phyloP scores from a whole-genome alignment of 306 rosid genomes.

The Spatholobus suberectus region DNA sequence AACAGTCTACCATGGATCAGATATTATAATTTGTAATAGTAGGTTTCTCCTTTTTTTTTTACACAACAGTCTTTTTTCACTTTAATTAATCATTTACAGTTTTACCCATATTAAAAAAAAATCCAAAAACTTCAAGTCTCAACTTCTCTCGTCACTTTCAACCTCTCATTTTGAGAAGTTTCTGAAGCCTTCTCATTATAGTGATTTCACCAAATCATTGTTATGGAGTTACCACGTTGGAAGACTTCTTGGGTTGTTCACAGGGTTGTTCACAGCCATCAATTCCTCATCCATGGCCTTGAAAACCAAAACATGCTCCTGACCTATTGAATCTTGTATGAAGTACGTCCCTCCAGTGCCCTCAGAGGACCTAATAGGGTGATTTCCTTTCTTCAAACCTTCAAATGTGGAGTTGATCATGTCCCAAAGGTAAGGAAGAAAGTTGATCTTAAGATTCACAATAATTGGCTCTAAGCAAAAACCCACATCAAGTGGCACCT shows the following conservation, averaged over 20 bases:
- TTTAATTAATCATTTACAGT: no score
- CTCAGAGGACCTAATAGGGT: slow-evolving; percentile 56
- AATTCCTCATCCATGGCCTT: slow-evolving; percentile 96
- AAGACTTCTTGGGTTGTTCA: slow-evolving; percentile 81
- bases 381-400: slow-evolving; percentile 53
- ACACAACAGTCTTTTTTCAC: no score
- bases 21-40: no score
- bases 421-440: slow-evolving; percentile 49
- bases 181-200: no score
- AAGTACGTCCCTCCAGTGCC: slow-evolving; percentile 88
- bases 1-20: no score
- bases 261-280: slow-evolving; percentile 84
- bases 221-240: no score
- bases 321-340: slow-evolving; percentile 68
- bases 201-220: no score
- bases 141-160: no score
- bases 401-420: slow-evolving; percentile 52
- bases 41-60: no score
- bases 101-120: no score
- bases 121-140: no score
- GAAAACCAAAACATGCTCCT: slow-evolving; percentile 69
- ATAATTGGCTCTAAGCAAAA: slow-evolving; percentile 55
- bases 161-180: no score
- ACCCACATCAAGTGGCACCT: slow-evolving; percentile 40
- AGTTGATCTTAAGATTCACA: slow-evolving; percentile 45